Conservation (phyloP, 208 protist species). For the Trypanosoma scelopori region DNA sequence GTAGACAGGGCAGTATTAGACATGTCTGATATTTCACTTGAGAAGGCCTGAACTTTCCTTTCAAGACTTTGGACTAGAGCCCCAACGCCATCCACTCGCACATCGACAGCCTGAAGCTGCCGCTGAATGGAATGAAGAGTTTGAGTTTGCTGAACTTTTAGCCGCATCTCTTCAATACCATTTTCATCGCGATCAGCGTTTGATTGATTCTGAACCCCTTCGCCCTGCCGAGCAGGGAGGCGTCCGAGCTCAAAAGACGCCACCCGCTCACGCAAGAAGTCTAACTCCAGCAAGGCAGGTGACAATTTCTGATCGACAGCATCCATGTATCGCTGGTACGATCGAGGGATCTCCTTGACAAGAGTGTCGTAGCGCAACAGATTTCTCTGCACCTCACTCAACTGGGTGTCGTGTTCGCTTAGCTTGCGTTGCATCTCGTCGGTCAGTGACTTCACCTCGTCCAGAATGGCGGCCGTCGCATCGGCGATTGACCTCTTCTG, state of each 20-base stretch:
- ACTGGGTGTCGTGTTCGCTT: neutral
- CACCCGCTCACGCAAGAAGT: conserved; percentile 8
- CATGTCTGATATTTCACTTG: conserved; percentile 14
- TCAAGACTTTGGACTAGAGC: conserved; percentile 11
- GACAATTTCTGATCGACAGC: conserved; percentile 19
- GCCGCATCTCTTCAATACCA: conserved; percentile 1
- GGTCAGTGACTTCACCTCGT: conserved; percentile 7
- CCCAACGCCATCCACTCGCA: conserved; percentile 11
- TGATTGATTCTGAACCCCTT: neutral
- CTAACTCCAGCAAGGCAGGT: conserved; percentile 14
- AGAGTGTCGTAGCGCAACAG: conserved; percentile 3
- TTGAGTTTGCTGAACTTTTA: conserved; percentile 7
- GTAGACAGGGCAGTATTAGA: neutral
- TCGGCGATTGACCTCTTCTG: neutral
- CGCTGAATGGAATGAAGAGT: conserved; percentile 11
- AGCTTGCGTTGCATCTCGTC: conserved; percentile 2
- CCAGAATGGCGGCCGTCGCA: neutral
- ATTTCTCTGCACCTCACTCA: conserved; percentile 9
- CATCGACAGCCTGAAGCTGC: conserved; percentile 11
- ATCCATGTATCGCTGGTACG: conserved; percentile 13
- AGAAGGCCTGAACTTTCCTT: conserved; percentile 6
- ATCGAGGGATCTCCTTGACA: conserved; percentile 16
- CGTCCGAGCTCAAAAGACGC: conserved; percentile 1
- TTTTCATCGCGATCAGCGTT: neutral
- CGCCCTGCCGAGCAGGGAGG: neutral